phyloP scores from a whole-genome alignment of 2,329 filamentous ascomycete species.

The Chaetomium sp. region DNA sequence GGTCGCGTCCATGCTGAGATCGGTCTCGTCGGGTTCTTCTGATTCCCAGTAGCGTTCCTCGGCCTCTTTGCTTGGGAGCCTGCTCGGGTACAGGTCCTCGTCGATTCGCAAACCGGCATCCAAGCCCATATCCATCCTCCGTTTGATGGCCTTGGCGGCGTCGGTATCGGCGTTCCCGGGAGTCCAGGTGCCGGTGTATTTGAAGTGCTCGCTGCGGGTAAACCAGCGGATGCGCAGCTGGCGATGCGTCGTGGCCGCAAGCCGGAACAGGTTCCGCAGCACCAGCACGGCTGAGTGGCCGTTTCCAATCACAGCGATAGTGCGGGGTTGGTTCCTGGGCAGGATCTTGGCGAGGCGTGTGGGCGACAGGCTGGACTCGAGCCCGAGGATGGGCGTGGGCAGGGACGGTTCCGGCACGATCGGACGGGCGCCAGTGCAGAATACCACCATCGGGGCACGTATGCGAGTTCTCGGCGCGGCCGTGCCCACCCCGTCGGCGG shows the following conservation, averaged over 20 bases:
- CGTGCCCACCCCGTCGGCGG: neutral
- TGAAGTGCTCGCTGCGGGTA: slow-evolving; percentile 7
- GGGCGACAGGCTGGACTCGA: slow-evolving; percentile 14
- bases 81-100: too few species aligned
- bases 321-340: neutral
- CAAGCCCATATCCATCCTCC: too few species aligned
- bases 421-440: slow-evolving; percentile 17
- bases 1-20: too few species aligned
- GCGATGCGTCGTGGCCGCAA: slow-evolving; percentile 7
- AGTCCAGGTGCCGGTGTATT: slow-evolving; percentile 11
- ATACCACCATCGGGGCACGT: slow-evolving; percentile 15
- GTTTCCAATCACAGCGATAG: slow-evolving; percentile 17
- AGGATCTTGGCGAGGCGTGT: slow-evolving; percentile 2
- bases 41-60: too few species aligned
- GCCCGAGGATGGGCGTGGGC: neutral
- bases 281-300: slow-evolving; percentile 19
- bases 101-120: too few species aligned
- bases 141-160: too few species aligned
- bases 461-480: neutral
- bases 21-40: too few species aligned
- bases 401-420: neutral
- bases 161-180: slow-evolving; percentile 1
- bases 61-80: too few species aligned
- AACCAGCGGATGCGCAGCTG: slow-evolving; percentile 15
- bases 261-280: slow-evolving; percentile 15